phyloP scores from a whole-genome alignment of 1,284 basidiomycete species.

The Cutaneotrichosporon sp. region DNA sequence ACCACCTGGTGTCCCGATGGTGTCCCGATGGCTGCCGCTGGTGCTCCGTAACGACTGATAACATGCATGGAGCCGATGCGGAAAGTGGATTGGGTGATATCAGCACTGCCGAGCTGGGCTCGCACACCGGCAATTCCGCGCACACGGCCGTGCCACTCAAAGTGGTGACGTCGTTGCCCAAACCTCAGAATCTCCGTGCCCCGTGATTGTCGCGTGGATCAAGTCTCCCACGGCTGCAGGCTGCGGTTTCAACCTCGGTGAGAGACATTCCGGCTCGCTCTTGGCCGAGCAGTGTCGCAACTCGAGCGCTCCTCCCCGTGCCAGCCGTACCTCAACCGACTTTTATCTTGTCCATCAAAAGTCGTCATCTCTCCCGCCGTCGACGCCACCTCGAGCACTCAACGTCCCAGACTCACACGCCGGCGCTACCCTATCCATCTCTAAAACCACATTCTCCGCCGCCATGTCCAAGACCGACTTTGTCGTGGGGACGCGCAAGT shows the following conservation, averaged over 20 bases:
- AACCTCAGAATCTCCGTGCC: too few relatives aligned
- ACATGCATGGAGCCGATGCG: not conserved
- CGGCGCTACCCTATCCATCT: not conserved
- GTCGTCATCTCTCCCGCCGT: not conserved
- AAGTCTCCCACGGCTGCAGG: too few relatives aligned
- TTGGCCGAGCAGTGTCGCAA: not conserved
- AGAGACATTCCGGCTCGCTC: not conserved
- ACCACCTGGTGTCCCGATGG: not conserved
- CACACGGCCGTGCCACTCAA: not conserved
- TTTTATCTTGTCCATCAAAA: not conserved
- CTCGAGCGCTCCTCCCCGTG: not conserved
- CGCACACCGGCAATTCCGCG: not conserved
- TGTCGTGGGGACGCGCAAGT: conserved; percentile 77
- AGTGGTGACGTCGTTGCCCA: too few relatives aligned
- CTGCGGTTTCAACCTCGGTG: too few relatives aligned
- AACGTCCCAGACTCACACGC: not conserved
- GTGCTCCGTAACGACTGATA: not conserved
- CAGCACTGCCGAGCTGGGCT: not conserved
- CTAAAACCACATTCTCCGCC: not conserved
- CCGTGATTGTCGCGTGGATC: too few relatives aligned
- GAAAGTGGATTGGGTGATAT: too few relatives aligned
- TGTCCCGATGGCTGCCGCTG: not conserved
- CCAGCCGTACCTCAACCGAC: not conserved
- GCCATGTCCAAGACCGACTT: conserved; percentile 9
- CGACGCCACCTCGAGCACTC: not conserved